phyloP scores from a whole-genome alignment of 1,284 basidiomycete species.

The Coniophora puteana region DNA sequence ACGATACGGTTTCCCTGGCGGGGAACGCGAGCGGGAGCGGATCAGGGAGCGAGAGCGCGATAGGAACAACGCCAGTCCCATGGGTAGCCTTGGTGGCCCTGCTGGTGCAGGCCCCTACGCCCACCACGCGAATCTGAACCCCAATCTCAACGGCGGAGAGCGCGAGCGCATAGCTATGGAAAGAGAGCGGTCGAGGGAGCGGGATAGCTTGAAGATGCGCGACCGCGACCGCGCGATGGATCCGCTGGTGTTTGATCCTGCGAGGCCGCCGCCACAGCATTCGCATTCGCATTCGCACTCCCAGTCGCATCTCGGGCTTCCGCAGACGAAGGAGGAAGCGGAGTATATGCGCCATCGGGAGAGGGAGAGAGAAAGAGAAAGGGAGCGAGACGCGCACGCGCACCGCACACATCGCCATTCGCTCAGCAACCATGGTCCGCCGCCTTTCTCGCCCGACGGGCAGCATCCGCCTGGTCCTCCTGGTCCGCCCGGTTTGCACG shows the following conservation, averaged over 20 bases:
- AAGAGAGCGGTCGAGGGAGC: too few relatives aligned
- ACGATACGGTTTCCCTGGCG: too few relatives aligned
- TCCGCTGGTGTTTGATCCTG: too few relatives aligned
- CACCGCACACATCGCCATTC: slow-evolving; percentile 15
- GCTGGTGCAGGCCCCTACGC: too few relatives aligned
- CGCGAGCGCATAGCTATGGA: too few relatives aligned
- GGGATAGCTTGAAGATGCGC: too few relatives aligned
- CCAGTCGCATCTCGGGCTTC: slow-evolving; percentile 2
- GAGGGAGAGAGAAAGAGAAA: slow-evolving; percentile 21
- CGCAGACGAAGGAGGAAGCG: slow-evolving; percentile 16
- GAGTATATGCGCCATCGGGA: slow-evolving; percentile 17
- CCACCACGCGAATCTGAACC: too few relatives aligned
- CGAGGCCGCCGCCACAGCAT: too few relatives aligned
- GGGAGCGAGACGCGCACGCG: slow-evolving; percentile 19
- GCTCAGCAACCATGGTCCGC: not conserved
- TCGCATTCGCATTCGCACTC: slow-evolving; percentile 3
- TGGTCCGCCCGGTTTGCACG: slow-evolving; percentile 1
- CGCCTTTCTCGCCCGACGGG: not conserved
- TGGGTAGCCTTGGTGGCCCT: not conserved
- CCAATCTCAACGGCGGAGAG: too few relatives aligned
- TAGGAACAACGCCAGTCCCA: not conserved
- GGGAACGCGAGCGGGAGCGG: too few relatives aligned
- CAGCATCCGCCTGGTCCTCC: not conserved
- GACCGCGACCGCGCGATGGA: too few relatives aligned
- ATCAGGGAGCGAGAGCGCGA: too few relatives aligned